Evolutionary conservation across 2,329 filamentous ascomycete species (phyloP), one percentile per base, ranked within the genome.

Genomic region (Colletotrichum cereale): DNA sequence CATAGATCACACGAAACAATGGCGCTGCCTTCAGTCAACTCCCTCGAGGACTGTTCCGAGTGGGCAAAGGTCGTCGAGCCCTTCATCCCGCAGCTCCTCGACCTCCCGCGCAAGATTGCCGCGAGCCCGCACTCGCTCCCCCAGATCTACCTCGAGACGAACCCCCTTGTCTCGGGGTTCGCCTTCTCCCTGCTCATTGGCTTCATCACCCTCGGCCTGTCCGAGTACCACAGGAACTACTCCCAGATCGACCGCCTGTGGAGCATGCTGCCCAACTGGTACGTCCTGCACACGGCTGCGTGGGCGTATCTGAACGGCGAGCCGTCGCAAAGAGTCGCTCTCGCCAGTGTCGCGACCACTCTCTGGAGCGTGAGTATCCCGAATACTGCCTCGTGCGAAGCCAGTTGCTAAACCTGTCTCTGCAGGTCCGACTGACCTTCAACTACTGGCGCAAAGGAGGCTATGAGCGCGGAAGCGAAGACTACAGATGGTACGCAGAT

Each of bases 391-490:
- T 50, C 8, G 12, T n/a, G 18, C 14, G 16, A 21, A 47, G 44
- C 7, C 3, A 14, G 14, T 31, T n/a, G 16, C 77, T 79, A 57
- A 72, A 73, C 55, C 3, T 26, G 18, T 40, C 24, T 29, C 12
- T 53, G 21, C 71, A 95, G 93, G 80, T 84, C 69, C 92, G 96
- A 14, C 85, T 99, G 82, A 98, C 96, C 3, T 98, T 89, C 86
- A 99, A 99, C 83, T 99, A 98, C 84, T 97, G 93, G 91, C 92
- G 96, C 70, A 97, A 94, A 81, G 96, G 96, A 48, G 96, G 96
- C 31, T 99, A 99, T 80, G 85, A 87, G 21, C 86, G 95, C 74
- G 96, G 96, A 47, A 95, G 93, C 21, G 96, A 99, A 82, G 96
- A 99, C 81, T 99, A 99, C 81, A 89, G 96, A 83, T 99, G 96